phyloP scores from a whole-genome alignment of 768 basidiomycete species.

The Termitomyces sp. region DNA sequence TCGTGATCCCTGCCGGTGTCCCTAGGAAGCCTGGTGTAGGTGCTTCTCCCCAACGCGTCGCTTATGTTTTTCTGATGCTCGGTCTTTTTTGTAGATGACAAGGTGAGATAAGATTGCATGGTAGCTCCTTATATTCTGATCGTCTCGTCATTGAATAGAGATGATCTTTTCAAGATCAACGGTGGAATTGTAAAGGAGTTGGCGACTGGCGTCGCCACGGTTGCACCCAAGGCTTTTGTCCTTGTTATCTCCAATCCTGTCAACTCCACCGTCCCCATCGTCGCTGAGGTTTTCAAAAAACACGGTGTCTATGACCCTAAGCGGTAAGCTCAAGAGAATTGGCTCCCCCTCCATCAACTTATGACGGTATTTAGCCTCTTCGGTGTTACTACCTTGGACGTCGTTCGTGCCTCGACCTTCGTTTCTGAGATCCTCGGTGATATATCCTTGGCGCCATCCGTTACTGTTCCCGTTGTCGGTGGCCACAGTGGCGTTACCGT shows the following conservation, averaged over 20 bases:
- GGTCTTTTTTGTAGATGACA: conserved; percentile 41
- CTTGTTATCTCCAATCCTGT: conserved; percentile 99
- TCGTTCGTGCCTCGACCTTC: conserved; percentile 97
- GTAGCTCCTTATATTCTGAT: conserved; percentile 8
- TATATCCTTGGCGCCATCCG: conserved; percentile 51
- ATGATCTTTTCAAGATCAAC: conserved; percentile 99
- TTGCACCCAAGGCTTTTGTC: conserved; percentile 85
- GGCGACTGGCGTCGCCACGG: conserved; percentile 82
- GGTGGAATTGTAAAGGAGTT: conserved; percentile 95
- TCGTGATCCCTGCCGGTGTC: conserved; percentile 95
- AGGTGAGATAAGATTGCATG: conserved; percentile 30
- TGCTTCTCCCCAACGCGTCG: conserved; percentile 14
- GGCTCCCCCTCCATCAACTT: not conserved
- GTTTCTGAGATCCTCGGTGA: conserved; percentile 76
- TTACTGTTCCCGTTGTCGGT: conserved; percentile 88
- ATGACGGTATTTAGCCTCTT: conserved; percentile 59
- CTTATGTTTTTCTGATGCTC: conserved; percentile 5
- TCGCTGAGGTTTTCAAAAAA: conserved; percentile 93
- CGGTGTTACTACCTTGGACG: conserved; percentile 97
- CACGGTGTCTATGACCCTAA: conserved; percentile 89
- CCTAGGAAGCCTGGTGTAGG: conserved; percentile 92
- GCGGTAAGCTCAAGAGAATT: conserved; percentile 46
- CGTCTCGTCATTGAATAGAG: conserved; percentile 41
- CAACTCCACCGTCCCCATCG: conserved; percentile 98
- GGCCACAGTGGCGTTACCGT: conserved; percentile 94